Evolutionary conservation across 805 yeast genomes (phyloP), one percentile per base, ranked within the genome.

Genomic region (Pichia californica): DNA sequence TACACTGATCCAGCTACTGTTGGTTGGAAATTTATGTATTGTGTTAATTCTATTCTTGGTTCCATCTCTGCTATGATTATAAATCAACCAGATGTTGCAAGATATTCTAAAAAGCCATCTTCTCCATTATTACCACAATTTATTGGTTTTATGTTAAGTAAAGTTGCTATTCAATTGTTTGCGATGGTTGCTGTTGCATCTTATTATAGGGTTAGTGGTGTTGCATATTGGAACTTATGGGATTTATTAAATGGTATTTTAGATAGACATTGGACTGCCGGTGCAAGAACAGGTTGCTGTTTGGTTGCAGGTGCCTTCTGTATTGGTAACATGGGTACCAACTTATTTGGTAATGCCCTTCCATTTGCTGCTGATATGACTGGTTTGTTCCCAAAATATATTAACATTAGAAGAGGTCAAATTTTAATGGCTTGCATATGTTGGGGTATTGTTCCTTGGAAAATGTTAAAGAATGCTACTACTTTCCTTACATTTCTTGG

Each of bases 281-380:
- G 56, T 40, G 57, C 69, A 16, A 65, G 81, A 47, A 76, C 76
- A 26, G 81, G 71, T 11, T 70, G 71, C 4, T 74, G 73, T 56
- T 73, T 70, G 45, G 69, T 76, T 31, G 76, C 72, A 40, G 52
- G 73, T 47, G 63, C 51, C 5, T 66, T 69, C 48, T 57, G 58
- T 21, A 43, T 59, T 29, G 63, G 71, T 6, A 73, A 69, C 46
- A 51, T 70, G 43, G 59, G 67, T 18, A 62, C 67, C 46, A 68
- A 67, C 39, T 62, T 67, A 27, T 57, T 67, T 29, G 64, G 65
- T 34, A 61, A 67, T 40, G 70, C 69, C 34, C 58, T 69, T 32
- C 63, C 75, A 40, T 74, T 73, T 26, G 78, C 76, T 28, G 75
- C 73, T 58, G 79, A 74, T 49, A 49, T 75, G 50, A 68, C 76